Evolutionary conservation across 345 rosid genomes (phyloP).

Genomic region (Aquilaria sinensis): DNA sequence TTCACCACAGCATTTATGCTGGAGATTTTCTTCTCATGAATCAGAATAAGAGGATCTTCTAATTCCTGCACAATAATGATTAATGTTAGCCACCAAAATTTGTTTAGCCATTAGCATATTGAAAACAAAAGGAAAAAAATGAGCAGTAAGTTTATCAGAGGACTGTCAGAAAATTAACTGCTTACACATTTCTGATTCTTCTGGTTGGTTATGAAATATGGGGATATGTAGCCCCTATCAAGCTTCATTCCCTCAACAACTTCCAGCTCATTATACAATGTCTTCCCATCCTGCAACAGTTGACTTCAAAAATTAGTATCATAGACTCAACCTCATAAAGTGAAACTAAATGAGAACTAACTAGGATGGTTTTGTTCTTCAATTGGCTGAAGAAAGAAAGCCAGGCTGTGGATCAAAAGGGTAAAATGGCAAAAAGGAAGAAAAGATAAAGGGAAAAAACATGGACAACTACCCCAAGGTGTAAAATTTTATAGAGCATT

Average conservation of each 20-base stretch:
- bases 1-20: conserved; percentile 33
- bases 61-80: conserved; percentile 25
- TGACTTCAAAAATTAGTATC: not conserved
- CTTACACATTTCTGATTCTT: conserved; percentile 48
- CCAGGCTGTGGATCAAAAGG: not conserved
- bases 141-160: not conserved
- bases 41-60: conserved; percentile 36
- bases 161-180: not conserved
- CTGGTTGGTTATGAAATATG: conserved; percentile 36
- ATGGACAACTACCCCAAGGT: too few species aligned
- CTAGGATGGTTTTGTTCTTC: too few species aligned
- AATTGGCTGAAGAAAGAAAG: not conserved
- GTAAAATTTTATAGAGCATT: not conserved
- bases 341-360: not conserved
- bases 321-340: not conserved
- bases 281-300: conserved; percentile 39
- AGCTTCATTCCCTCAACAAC: conserved; percentile 52
- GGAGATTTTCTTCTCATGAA: conserved; percentile 44
- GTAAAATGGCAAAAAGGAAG: not conserved
- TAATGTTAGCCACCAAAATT: not conserved
- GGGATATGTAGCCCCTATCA: conserved; percentile 45
- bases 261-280: conserved; percentile 37
- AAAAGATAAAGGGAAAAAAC: not conserved
- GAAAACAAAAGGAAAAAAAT: not conserved
- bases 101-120: not conserved